These are phyloP conservation scores for Amesomyces nigricolor DNA, from an alignment of 2,329 filamentous ascomycete species.

Conservation along the genomic window DNA sequence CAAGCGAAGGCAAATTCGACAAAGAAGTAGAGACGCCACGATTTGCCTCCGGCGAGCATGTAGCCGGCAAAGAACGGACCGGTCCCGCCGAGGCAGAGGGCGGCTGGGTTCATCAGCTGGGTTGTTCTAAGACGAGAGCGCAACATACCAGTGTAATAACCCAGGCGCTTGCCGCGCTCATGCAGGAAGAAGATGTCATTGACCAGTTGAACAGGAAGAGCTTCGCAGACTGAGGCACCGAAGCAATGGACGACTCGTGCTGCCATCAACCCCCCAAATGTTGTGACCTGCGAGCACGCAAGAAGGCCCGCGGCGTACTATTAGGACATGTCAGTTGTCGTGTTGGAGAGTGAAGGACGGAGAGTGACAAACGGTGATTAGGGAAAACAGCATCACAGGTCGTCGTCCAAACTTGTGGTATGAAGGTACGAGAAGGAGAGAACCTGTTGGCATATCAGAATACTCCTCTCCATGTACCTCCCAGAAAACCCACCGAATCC, in stretches of 20 bases:
- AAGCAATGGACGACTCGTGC: slow-evolving; percentile 33
- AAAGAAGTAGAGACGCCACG: slow-evolving; percentile 55
- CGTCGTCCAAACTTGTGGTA: slow-evolving; percentile 43
- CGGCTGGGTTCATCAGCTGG: slow-evolving; percentile 31
- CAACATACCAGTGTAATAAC: slow-evolving; percentile 47
- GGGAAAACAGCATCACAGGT: slow-evolving; percentile 35
- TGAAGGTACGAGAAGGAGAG: slow-evolving; percentile 48
- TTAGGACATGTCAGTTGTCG: background rate
- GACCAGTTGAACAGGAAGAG: slow-evolving; percentile 36
- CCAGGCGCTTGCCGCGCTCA: slow-evolving; percentile 44
- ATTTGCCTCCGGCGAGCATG: slow-evolving; percentile 52
- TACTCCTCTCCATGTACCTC: background rate
- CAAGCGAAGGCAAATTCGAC: slow-evolving; percentile 46
- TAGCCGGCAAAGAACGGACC: slow-evolving; percentile 52
- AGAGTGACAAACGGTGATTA: slow-evolving; percentile 30
- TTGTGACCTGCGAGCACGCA: slow-evolving; percentile 31
- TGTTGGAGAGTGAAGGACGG: background rate
- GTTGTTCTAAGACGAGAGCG: background rate
- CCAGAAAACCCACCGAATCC: slow-evolving; percentile 41
- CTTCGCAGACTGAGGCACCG: slow-evolving; percentile 35
- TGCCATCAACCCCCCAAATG: slow-evolving; percentile 32
- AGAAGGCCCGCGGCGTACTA: slow-evolving; percentile 35
- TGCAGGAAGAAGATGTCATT: slow-evolving; percentile 39
- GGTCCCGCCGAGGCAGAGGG: slow-evolving; percentile 47
- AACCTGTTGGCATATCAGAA: slow-evolving; percentile 29